These are phyloP conservation scores for Kluyveromyces dobzhanskii DNA, from an alignment of 805 yeast genomes.

Conservation along the genomic window DNA sequence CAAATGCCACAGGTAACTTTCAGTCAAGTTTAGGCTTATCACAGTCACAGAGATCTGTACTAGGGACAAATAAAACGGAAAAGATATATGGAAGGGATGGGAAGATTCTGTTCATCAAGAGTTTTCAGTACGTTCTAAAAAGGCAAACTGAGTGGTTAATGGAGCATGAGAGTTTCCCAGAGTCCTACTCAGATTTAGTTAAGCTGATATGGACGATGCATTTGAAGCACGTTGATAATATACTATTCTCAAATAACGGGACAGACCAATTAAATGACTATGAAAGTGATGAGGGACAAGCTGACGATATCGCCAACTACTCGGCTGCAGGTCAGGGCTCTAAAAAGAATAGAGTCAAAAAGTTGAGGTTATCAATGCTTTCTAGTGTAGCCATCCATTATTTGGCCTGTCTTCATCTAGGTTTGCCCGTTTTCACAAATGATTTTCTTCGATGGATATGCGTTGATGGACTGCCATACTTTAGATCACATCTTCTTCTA, in stretches of 20 bases:
- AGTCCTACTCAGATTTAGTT: conserved; percentile 26
- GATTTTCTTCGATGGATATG: conserved; percentile 40
- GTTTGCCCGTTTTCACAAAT: conserved; percentile 41
- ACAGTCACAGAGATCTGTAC: conserved; percentile 14
- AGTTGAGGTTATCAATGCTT: conserved; percentile 14
- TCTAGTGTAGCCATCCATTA: conserved; percentile 37
- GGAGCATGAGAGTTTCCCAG: conserved; percentile 25
- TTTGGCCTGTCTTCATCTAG: conserved; percentile 40
- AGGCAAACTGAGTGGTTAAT: conserved; percentile 39
- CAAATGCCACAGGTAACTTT: conserved; percentile 33
- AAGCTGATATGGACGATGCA: conserved; percentile 32
- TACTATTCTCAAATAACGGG: not conserved
- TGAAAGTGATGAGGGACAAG: conserved; percentile 7
- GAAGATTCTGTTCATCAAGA: conserved; percentile 33
- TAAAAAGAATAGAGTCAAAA: conserved; percentile 1
- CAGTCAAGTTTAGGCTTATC: conserved; percentile 27
- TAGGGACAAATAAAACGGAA: conserved; percentile 10
- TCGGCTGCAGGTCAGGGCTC: conserved; percentile 4
- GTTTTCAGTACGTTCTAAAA: conserved; percentile 44
- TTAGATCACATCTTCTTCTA: conserved; percentile 32
- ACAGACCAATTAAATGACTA: not conserved
- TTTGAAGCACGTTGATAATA: conserved; percentile 9
- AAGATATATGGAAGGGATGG: conserved; percentile 44
- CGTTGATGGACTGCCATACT: conserved; percentile 41
- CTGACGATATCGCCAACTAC: conserved; percentile 5